phyloP scores from a whole-genome alignment of 2,329 filamentous ascomycete genomes.

The Botrytis paeoniae region DNA sequence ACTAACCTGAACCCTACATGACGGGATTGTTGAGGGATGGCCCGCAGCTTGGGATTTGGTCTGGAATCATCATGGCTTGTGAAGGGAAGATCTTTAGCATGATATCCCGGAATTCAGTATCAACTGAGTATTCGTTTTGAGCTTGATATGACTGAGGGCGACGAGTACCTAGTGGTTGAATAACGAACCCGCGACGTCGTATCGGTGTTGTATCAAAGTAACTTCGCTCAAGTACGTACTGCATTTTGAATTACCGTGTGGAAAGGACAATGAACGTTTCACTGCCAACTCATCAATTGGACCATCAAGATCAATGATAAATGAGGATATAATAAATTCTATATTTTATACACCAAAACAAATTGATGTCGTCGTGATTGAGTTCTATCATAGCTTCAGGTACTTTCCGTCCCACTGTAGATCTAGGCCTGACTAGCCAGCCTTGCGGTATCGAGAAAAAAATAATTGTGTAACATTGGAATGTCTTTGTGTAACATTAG shows the following conservation, averaged over 20 bases:
- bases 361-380: constrained; percentile 9
- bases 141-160: not conserved
- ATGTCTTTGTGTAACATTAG: not conserved
- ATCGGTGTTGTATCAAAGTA: not conserved
- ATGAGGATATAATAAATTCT: not conserved
- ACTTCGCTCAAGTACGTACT: no score
- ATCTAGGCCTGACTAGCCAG: not conserved
- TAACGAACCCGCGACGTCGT: not conserved
- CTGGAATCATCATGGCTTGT: not conserved
- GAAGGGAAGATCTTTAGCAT: not conserved
- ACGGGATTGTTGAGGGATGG: not conserved
- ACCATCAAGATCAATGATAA: not conserved
- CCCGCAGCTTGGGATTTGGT: not conserved
- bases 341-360: no score
- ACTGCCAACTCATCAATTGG: not conserved
- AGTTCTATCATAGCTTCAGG: not conserved
- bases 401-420: not conserved
- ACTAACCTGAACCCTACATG: not conserved
- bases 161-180: not conserved
- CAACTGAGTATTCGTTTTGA: not conserved
- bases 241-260: not conserved
- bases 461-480: not conserved
- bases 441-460: not conserved
- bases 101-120: not conserved
- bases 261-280: not conserved